Base-by-base conservation (phyloP, 805 yeast species). In the Myxozyma neglecta region DNA sequence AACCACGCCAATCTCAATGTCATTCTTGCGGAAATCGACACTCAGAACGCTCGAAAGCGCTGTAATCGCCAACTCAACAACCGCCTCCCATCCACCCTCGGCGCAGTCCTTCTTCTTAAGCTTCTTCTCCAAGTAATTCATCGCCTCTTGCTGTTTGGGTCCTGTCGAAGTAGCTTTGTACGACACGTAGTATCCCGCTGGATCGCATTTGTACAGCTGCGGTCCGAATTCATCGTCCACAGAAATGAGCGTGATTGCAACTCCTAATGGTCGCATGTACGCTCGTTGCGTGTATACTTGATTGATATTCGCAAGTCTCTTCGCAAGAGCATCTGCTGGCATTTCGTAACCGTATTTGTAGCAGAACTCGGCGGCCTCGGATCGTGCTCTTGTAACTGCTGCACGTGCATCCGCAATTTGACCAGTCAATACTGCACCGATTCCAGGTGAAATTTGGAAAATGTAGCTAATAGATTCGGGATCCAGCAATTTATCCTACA, bases 231-330 rank as follows among this genome's bases (percentile, higher is more conserved):
- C 96, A 72, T 90, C 97, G 75, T 91, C 97, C 60, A 89, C 86
- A 49, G 96, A 85, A 61, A 91, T 82, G 71, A 93, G 87, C 32
- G 97, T 90, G 72, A 91, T 81, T 35, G 96, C 90, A 62, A 93
- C 97, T 43, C 99, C 99, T 68, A 91, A 80, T 32, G 99, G 99
- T 76, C 99, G 85, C 98, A 94, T 94, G 76, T 93, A 93, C 10
- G 98, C 98, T 73, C 97, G 83, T 77, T 94, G 99, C 46, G 99
- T 94, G 76, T 91, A 94, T 65, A 94, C 84, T 79, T 94, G 99
- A 53, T 96, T 88, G 72, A 91, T 78, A 74, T 94, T 94, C 59
- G 98, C 98, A 89, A 94, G 87, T 74, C 97, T 83, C 78, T 93
- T 93, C 45, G 97, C 69, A 35, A 66, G 57, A 36, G 48, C 69